Conservation (phyloP, 257 asterid genomes). For the Gardenia jasminoides region DNA sequence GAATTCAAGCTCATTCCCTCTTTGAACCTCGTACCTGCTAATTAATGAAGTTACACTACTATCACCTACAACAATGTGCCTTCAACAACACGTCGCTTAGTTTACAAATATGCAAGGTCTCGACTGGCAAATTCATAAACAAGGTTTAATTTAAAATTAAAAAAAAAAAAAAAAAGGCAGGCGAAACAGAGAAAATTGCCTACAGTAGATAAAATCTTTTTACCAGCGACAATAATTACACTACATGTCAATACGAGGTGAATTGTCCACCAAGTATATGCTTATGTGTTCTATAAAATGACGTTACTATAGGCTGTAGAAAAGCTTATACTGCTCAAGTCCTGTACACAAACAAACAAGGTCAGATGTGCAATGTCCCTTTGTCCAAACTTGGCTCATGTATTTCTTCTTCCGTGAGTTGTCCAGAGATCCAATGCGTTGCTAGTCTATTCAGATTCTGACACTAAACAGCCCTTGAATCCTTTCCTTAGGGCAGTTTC, state of each 20-base stretch:
- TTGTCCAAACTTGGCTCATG: not conserved
- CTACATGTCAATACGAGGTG: not conserved
- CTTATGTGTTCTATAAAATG: not conserved
- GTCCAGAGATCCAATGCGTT: not conserved
- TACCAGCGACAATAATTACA: not conserved
- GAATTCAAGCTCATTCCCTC: not conserved
- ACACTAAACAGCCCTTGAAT: slow-evolving; percentile 80
- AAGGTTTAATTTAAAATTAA: too few species aligned
- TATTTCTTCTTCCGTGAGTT: not conserved
- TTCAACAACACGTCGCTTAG: too few species aligned
- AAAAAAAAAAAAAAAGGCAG: not conserved
- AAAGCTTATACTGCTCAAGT: not conserved
- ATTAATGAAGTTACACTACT: too few species aligned
- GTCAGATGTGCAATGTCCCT: not conserved
- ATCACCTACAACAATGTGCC: too few species aligned
- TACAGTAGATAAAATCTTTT: not conserved
- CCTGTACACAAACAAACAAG: not conserved
- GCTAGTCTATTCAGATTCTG: slow-evolving; percentile 12
- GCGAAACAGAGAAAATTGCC: not conserved
- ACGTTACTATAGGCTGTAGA: too few species aligned
- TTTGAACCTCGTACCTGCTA: not conserved
- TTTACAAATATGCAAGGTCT: too few species aligned
- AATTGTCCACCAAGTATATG: not conserved
- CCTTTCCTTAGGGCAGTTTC: slow-evolving; percentile 83
- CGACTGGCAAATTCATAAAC: too few species aligned